Evolutionary conservation across 2,329 filamentous ascomycete species (phyloP).

Genomic region (Ophiostoma tasmaniense): DNA sequence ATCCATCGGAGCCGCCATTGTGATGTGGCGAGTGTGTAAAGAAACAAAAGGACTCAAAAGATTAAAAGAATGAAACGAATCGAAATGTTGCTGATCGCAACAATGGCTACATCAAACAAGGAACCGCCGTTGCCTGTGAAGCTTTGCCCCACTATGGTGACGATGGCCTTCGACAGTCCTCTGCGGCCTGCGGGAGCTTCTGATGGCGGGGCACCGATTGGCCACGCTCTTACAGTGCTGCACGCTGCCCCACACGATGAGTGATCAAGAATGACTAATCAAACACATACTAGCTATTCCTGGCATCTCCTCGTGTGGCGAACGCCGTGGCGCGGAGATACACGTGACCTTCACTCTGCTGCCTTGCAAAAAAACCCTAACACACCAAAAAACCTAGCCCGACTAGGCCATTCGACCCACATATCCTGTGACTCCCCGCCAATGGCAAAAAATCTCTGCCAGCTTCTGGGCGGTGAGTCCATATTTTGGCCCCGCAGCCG

Average conservation of each 20-base stretch:
- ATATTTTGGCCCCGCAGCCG: slow-evolving; percentile 2
- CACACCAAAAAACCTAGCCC: slow-evolving; percentile 6
- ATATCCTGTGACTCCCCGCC: background rate
- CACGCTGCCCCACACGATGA: background rate
- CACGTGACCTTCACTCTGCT: background rate
- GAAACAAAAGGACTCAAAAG: background rate
- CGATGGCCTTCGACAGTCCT: background rate
- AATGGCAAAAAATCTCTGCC: background rate
- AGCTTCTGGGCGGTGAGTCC: slow-evolving; percentile 7
- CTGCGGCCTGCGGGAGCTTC: background rate
- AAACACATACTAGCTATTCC: background rate
- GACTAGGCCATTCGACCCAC: background rate
- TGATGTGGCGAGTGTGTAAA: background rate
- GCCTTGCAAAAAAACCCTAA: slow-evolving; percentile 2
- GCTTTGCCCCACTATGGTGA: slow-evolving; percentile 4
- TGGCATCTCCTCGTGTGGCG: background rate
- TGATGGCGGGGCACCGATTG: background rate
- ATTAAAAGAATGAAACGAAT: background rate
- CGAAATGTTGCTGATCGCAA: no score
- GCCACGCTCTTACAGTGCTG: background rate
- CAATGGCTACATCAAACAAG: background rate
- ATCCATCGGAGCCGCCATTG: slow-evolving; percentile 54
- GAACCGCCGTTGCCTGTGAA: background rate
- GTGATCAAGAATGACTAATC: background rate
- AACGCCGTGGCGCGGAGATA: background rate